Conservation (phyloP, 306 rosid species). For the Gleditsia sinensis region DNA sequence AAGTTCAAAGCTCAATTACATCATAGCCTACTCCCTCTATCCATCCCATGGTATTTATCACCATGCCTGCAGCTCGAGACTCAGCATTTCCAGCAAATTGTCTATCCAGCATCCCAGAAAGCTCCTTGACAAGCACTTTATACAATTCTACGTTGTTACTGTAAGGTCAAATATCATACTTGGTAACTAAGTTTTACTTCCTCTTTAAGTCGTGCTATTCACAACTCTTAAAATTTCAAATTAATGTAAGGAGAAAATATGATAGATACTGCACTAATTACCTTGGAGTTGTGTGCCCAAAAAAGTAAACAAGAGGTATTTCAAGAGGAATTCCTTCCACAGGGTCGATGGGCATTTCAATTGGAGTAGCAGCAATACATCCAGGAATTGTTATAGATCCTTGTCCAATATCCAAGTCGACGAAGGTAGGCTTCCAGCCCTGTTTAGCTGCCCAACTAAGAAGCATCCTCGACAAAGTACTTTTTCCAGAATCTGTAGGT, state of each 20-base stretch:
- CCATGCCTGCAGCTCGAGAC: slow-evolving; percentile 96
- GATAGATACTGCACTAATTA: slow-evolving; percentile 29
- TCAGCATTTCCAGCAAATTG: slow-evolving; percentile 84
- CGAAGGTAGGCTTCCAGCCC: slow-evolving; percentile 94
- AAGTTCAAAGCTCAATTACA: slow-evolving; percentile 46
- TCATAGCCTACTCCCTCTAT: slow-evolving; percentile 96
- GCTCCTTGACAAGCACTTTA: slow-evolving; percentile 90
- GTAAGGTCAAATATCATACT: slow-evolving; percentile 29
- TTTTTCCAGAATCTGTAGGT: slow-evolving; percentile 90
- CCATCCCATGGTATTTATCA: slow-evolving; percentile 99
- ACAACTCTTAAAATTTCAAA: slow-evolving; percentile 23
- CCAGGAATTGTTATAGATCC: slow-evolving; percentile 95
- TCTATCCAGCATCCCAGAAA: slow-evolving; percentile 77
- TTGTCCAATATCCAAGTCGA: slow-evolving; percentile 96
- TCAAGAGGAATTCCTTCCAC: slow-evolving; percentile 96
- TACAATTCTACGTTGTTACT: slow-evolving; percentile 87
- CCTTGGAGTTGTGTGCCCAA: slow-evolving; percentile 90
- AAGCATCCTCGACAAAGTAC: slow-evolving; percentile 90
- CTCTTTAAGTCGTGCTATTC: slow-evolving; percentile 1
- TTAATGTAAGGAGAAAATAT: neutral
- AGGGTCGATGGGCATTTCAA: slow-evolving; percentile 95
- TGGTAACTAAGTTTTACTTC: slow-evolving; percentile 24
- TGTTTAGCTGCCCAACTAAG: slow-evolving; percentile 98
- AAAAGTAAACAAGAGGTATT: slow-evolving; percentile 90
- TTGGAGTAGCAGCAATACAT: slow-evolving; percentile 92